These are phyloP conservation scores for Tuber microsphaerosporum DNA, from an alignment of 495 filamentous ascomycete species.

Conservation along the genomic window DNA sequence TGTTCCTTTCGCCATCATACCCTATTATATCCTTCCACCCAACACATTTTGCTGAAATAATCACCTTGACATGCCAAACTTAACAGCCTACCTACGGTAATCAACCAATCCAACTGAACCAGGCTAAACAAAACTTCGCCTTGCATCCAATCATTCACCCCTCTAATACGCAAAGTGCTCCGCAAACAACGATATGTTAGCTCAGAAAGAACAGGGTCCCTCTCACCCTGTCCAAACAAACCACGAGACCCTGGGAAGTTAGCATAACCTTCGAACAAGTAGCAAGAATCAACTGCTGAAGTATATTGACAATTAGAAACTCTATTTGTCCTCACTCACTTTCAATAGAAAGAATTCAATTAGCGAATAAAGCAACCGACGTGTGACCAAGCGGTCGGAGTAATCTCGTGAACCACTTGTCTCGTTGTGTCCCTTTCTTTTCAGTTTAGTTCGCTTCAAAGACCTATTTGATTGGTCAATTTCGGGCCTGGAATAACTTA, in stretches of 20 bases:
- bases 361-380: background rate
- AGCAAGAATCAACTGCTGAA: background rate
- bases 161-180: background rate
- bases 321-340: background rate
- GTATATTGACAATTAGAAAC: background rate
- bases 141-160: background rate
- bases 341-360: background rate
- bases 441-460: background rate
- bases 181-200: background rate
- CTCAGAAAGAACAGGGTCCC: background rate
- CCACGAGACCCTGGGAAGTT: background rate
- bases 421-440: background rate
- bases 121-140: background rate
- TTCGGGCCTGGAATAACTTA: background rate
- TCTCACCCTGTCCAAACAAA: slow-evolving; percentile 1
- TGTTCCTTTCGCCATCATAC: background rate
- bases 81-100: background rate
- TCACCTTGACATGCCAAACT: background rate
- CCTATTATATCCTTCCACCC: background rate
- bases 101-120: background rate
- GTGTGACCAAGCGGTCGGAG: background rate
- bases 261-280: background rate
- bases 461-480: background rate
- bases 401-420: background rate
- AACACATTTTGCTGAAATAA: background rate